phyloP scores from a whole-genome alignment of 1,284 basidiomycete species.

The Wallemia hederae region DNA sequence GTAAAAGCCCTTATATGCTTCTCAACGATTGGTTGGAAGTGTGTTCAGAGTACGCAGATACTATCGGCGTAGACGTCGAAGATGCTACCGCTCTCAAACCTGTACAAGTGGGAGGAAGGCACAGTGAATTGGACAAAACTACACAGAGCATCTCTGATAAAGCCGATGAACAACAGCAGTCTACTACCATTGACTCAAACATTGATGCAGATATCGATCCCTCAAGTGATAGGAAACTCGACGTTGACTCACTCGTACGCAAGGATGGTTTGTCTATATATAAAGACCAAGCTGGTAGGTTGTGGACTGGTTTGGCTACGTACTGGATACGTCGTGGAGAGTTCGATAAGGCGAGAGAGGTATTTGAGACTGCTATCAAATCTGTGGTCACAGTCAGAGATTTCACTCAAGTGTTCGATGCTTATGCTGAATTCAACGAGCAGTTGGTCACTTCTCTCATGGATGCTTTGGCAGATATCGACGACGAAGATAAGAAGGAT shows the following conservation, averaged over 20 bases:
- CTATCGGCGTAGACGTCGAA: conserved; percentile 67
- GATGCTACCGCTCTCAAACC: conserved; percentile 13
- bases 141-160: background rate
- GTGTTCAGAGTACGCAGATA: conserved; percentile 66
- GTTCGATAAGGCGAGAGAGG: conserved; percentile 30
- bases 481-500: conserved; percentile 39
- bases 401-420: conserved; percentile 94
- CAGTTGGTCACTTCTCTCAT: conserved; percentile 73
- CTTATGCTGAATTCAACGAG: conserved; percentile 81
- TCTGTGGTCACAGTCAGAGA: conserved; percentile 77
- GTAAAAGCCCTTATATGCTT: conserved; percentile 83
- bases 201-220: conserved; percentile 55
- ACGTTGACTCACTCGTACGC: conserved; percentile 58
- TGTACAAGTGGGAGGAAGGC: background rate
- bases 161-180: background rate
- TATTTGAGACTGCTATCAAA: conserved; percentile 63
- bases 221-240: conserved; percentile 36
- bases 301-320: conserved; percentile 89
- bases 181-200: conserved; percentile 10
- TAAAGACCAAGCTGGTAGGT: conserved; percentile 78
- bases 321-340: conserved; percentile 96
- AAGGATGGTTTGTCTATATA: conserved; percentile 64
- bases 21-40: conserved; percentile 79
- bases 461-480: conserved; percentile 41
- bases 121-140: background rate